Conservation (phyloP, 2,329 filamentous ascomycete species). For the Phoma sp. region DNA sequence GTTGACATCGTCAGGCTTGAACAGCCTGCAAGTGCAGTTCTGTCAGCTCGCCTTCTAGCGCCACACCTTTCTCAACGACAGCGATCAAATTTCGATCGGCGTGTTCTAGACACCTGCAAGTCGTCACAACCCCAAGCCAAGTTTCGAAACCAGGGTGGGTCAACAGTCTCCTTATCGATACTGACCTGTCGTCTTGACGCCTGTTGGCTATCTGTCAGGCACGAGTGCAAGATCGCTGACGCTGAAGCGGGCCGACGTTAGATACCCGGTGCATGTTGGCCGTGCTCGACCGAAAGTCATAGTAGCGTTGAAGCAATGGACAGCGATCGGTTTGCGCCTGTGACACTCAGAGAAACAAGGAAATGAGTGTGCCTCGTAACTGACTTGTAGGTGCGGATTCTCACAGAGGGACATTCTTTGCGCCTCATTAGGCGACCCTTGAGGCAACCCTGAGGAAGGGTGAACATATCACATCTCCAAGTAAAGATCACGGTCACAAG, state of each 20-base stretch:
- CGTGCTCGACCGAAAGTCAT: conserved; percentile 12
- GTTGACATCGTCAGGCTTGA: background rate
- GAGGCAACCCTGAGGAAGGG: background rate
- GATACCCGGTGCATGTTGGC: conserved; percentile 10
- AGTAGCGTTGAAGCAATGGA: background rate
- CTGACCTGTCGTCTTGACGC: conserved; percentile 10
- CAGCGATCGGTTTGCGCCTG: conserved; percentile 6
- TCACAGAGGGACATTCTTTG: background rate
- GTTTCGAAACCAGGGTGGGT: conserved; percentile 13
- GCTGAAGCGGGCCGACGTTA: conserved; percentile 16
- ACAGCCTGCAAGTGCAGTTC: background rate
- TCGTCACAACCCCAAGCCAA: conserved; percentile 13
- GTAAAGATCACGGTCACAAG: background rate
- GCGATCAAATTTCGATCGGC: conserved; percentile 13
- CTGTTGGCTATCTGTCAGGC: background rate
- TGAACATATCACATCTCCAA: background rate
- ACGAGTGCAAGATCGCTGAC: conserved; percentile 7
- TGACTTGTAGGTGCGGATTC: conserved; percentile 3
- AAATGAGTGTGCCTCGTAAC: conserved; percentile 6
- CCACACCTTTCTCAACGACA: conserved; percentile 16
- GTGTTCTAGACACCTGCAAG: conserved; percentile 18
- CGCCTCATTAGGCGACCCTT: background rate
- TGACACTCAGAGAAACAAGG: background rate
- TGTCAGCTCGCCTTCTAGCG: conserved; percentile 7
- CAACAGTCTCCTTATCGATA: conserved; percentile 15